These are phyloP conservation scores for Amylocarpus encephaloides DNA, from an alignment of 2,329 filamentous ascomycete genomes.

Conservation along the genomic window DNA sequence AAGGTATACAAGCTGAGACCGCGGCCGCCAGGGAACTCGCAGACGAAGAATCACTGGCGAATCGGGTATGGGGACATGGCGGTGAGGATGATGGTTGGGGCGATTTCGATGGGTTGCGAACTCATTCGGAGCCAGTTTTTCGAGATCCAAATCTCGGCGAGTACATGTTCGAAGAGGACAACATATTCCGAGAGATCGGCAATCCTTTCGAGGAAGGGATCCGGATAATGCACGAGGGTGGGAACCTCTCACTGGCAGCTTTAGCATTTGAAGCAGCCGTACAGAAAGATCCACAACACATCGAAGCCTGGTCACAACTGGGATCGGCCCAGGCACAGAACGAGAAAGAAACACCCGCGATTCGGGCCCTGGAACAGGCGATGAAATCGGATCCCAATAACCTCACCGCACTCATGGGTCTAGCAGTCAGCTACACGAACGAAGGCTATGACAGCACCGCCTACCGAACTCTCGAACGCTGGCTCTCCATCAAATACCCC, in stretches of 20 bases:
- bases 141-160: slow-evolving; percentile 75
- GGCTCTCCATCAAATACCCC: slow-evolving; percentile 94
- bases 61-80: slow-evolving; percentile 50
- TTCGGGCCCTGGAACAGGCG: slow-evolving; percentile 86
- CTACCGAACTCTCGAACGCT: slow-evolving; percentile 92
- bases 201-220: slow-evolving; percentile 92
- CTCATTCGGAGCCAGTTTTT: slow-evolving; percentile 54
- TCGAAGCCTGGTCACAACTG: slow-evolving; percentile 89
- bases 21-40: slow-evolving; percentile 64
- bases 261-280: slow-evolving; percentile 94
- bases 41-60: slow-evolving; percentile 51
- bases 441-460: slow-evolving; percentile 97
- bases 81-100: slow-evolving; percentile 78
- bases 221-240: slow-evolving; percentile 86
- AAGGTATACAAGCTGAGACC: slow-evolving; percentile 72
- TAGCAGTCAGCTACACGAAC: slow-evolving; percentile 96
- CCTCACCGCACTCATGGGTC: slow-evolving; percentile 83
- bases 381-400: slow-evolving; percentile 83
- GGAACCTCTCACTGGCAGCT: slow-evolving; percentile 87
- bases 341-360: slow-evolving; percentile 94
- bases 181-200: slow-evolving; percentile 72
- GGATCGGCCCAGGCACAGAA: slow-evolving; percentile 94
- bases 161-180: slow-evolving; percentile 93
- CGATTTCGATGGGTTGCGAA: slow-evolving; percentile 62
- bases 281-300: slow-evolving; percentile 79